Evolutionary conservation across 257 asterid species (phyloP), one percentile per base, ranked within the genome.

Genomic region (Penstemon davidsonii): DNA sequence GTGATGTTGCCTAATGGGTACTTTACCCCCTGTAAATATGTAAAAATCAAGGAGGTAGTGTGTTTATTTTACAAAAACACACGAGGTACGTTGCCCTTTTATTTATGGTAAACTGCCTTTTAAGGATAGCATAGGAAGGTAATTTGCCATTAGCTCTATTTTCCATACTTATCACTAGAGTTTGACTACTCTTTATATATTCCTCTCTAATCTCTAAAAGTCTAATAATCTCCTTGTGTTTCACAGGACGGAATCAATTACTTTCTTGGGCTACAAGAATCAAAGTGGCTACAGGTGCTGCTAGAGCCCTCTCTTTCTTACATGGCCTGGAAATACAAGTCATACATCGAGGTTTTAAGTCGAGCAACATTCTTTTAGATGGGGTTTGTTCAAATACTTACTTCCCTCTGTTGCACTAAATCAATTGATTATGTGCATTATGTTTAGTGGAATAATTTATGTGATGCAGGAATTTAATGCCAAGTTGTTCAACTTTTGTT

Each of bases 231-330:
- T 33, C 9, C 69, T 61, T 52, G 6, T 19, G 25, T 55, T 82
- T 69, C 59, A 68, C 69, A 84, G 91, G 75, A 71, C 75, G 74
- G 10, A 43, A 69, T 9, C 85, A 78, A 36, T 78, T 77, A 7
- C 83, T 87, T 38, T 46, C 80, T 39, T 85, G 95, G 89, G 78
- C 78, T 43, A 81, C 78, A 47, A 82, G 91, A 63, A 75, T 87
- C 39, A 87, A 81, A 62, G 86, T 85, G 54, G 86, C 87, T 51
- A 61, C 79, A 10, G 88, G 84, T 74, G 83, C 83, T 55, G 91
- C 91, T 9, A 78, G 80, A 78, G 87, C 81, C 65, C 91, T 85
- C 61, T 67, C 86, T 60, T 81, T 79, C 83, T 76, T 83, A 46
- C 89, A 87, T 58, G 84, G 72, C 51, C 76, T 76, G 67, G 79